These are phyloP conservation scores for Daldinia vernicosa DNA, from an alignment of 495 filamentous ascomycete genomes.

Conservation along the genomic window DNA sequence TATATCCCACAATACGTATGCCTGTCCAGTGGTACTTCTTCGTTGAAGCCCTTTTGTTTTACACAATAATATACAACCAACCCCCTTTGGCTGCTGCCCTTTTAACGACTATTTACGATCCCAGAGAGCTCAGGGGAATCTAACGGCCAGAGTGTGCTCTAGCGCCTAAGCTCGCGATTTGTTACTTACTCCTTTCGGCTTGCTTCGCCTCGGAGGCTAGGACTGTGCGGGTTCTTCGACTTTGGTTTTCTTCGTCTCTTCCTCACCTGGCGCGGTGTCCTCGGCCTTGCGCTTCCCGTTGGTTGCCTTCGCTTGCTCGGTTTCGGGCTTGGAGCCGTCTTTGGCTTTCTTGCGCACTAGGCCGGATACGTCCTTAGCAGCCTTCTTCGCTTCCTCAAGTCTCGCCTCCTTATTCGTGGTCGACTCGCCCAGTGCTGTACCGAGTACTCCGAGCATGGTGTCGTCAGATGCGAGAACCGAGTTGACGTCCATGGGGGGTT, in stretches of 20 bases:
- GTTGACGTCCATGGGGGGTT: constrained; percentile 72
- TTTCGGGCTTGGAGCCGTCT: constrained; percentile 43
- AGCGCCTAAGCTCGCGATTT: neutral
- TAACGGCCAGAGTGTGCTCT: neutral
- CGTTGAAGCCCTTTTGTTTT: constrained; percentile 3
- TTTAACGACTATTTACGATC: neutral
- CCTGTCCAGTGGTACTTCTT: neutral
- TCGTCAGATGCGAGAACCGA: constrained; percentile 59
- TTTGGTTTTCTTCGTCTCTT: constrained; percentile 52
- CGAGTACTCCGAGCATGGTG: constrained; percentile 71
- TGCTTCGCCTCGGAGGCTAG: neutral
- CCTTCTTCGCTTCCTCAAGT: constrained; percentile 79
- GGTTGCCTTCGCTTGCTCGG: constrained; percentile 42
- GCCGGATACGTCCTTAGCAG: constrained; percentile 84
- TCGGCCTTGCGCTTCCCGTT: constrained; percentile 59
- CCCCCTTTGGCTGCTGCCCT: neutral
- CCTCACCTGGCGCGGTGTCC: constrained; percentile 51
- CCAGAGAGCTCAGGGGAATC: neutral
- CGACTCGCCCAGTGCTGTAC: constrained; percentile 74
- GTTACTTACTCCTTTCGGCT: neutral
- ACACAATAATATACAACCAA: constrained; percentile 15
- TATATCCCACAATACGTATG: too few relatives aligned
- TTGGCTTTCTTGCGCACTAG: constrained; percentile 83
- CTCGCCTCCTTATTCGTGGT: constrained; percentile 67
- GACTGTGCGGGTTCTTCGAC: constrained; percentile 35